phyloP scores from a whole-genome alignment of 768 basidiomycete species.

The Mycena belliarum region DNA sequence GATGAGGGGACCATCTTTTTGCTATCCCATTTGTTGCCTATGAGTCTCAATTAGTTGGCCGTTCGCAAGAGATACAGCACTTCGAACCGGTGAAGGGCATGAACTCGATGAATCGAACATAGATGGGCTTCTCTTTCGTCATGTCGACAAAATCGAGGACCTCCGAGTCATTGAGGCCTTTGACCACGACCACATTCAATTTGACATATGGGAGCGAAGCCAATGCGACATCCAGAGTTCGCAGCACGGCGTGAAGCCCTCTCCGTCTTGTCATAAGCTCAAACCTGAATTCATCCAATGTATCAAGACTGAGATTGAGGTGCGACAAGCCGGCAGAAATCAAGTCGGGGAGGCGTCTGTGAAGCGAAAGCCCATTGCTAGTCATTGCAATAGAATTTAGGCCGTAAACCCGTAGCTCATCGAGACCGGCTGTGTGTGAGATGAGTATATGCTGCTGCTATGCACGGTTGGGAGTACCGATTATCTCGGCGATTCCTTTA shows the following conservation, averaged over 20 bases:
- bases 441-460: background rate
- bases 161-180: conserved; percentile 81
- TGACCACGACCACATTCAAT: conserved; percentile 82
- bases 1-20: conserved; percentile 79
- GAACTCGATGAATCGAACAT: conserved; percentile 88
- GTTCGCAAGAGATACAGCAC: background rate
- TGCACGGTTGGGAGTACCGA: conserved; percentile 45
- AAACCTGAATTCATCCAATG: conserved; percentile 83
- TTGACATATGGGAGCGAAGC: conserved; percentile 60
- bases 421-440: conserved; percentile 52
- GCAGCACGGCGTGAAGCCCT: conserved; percentile 77
- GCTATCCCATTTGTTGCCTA: conserved; percentile 88
- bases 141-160: conserved; percentile 77
- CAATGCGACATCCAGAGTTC: conserved; percentile 65
- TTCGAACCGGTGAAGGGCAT: conserved; percentile 86
- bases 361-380: conserved; percentile 76
- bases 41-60: too few species aligned
- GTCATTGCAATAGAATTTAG: conserved; percentile 84
- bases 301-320: conserved; percentile 79
- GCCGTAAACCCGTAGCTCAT: conserved; percentile 58
- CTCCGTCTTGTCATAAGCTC: conserved; percentile 81
- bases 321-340: conserved; percentile 76
- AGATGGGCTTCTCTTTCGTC: conserved; percentile 62
- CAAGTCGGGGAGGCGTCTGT: conserved; percentile 68
- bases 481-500: conserved; percentile 69